Evolutionary conservation across 1,139 yeast genomes (phyloP).

Genomic region (Blastobotrys apis): DNA sequence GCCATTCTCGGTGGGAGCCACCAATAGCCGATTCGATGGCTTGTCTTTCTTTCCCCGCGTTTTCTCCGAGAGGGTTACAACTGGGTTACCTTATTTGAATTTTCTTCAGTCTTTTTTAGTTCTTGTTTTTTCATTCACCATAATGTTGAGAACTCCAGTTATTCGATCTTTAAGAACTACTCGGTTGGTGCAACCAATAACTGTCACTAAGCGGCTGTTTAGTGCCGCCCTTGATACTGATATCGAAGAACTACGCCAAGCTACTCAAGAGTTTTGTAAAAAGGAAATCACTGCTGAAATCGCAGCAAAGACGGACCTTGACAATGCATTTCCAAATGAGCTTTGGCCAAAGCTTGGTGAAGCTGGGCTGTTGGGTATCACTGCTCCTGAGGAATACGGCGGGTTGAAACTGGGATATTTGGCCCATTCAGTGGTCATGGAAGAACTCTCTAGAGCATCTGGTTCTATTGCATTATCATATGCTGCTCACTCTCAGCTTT

Average conservation of each 20-base stretch:
- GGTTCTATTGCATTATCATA: conserved; percentile 35
- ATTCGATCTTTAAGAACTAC: no score
- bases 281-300: conserved; percentile 31
- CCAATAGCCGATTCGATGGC: no score
- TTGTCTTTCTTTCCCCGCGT: no score
- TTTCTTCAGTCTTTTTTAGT: no score
- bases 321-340: conserved; percentile 33
- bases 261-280: conserved; percentile 33
- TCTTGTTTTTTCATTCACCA: no score
- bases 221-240: conserved; percentile 17
- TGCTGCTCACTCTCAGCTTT: conserved; percentile 36
- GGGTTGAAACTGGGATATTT: conserved; percentile 35
- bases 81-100: no score
- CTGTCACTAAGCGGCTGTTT: no score
- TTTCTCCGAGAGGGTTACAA: no score
- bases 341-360: conserved; percentile 36
- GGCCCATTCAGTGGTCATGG: conserved; percentile 36
- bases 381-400: conserved; percentile 35
- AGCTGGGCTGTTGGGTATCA: conserved; percentile 36
- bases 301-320: conserved; percentile 31
- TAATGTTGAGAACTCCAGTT: no score
- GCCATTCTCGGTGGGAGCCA: no score
- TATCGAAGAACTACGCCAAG: conserved; percentile 33
- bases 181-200: no score
- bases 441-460: conserved; percentile 34